phyloP scores from a whole-genome alignment of 768 basidiomycete species.

The Phylloporus arenicola region DNA sequence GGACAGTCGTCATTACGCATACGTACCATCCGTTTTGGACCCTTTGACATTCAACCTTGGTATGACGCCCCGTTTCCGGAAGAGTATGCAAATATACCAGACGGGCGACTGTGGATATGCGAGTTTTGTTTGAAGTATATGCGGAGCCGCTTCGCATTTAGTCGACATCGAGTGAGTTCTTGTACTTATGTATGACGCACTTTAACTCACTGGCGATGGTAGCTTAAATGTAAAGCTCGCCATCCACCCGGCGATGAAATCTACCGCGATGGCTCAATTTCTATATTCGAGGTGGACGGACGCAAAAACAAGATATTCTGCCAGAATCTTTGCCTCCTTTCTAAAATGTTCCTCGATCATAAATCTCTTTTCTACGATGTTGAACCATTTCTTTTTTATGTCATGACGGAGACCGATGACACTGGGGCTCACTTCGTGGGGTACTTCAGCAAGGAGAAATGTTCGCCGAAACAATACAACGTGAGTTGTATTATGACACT shows the following conservation, averaged over 20 bases:
- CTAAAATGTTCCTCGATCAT: conserved; percentile 99
- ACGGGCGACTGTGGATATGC: conserved; percentile 93
- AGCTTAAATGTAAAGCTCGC: conserved; percentile 93
- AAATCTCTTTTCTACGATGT: conserved; percentile 99
- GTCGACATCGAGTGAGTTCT: conserved; percentile 72
- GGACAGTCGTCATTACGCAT: conserved; percentile 52
- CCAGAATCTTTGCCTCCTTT: conserved; percentile 94
- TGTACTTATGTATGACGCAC: background rate
- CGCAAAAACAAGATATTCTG: conserved; percentile 99
- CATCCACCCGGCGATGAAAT: conserved; percentile 99
- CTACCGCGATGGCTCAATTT: conserved; percentile 82
- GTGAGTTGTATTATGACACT: conserved; percentile 99
- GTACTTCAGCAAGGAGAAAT: conserved; percentile 98
- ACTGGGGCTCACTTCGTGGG: conserved; percentile 91
- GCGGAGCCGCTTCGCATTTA: conserved; percentile 85
- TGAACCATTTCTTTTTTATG: conserved; percentile 98
- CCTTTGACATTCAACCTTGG: conserved; percentile 95
- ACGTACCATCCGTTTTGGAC: conserved; percentile 84
- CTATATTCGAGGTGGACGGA: conserved; percentile 97
- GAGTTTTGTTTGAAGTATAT: conserved; percentile 98
- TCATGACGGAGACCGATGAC: conserved; percentile 89
- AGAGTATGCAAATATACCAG: conserved; percentile 89
- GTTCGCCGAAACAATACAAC: conserved; percentile 93
- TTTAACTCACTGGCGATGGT: conserved; percentile 11
- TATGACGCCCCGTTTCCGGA: conserved; percentile 98